Conservation (phyloP, 1,139 yeast species). For the Geotrichum candidum region DNA sequence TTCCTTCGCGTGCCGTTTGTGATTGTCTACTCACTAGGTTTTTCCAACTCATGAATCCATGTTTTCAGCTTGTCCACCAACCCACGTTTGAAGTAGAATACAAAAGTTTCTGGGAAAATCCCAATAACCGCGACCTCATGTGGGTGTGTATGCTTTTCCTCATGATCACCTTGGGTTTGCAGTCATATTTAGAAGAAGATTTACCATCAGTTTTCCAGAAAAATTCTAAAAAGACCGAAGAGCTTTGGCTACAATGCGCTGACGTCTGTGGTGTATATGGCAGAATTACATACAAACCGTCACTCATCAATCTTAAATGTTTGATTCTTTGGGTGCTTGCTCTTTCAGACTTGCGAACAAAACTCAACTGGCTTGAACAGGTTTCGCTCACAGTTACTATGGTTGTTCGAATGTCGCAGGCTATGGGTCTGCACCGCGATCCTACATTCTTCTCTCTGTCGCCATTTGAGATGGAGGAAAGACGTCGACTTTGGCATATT, state of each 20-base stretch:
- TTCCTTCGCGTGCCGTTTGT: slow-evolving; percentile 28
- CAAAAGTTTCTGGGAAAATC: slow-evolving; percentile 30
- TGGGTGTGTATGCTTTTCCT: slow-evolving; percentile 32
- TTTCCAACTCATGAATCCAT: slow-evolving; percentile 29
- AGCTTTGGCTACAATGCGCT: slow-evolving; percentile 29
- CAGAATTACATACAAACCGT: slow-evolving; percentile 30
- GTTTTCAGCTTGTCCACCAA: slow-evolving; percentile 29
- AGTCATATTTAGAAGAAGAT: slow-evolving; percentile 25
- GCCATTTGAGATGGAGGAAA: slow-evolving; percentile 31
- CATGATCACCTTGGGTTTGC: slow-evolving; percentile 29
- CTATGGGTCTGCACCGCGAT: slow-evolving; percentile 36
- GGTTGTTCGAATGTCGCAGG: slow-evolving; percentile 29
- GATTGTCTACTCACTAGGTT: slow-evolving; percentile 29
- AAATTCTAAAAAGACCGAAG: slow-evolving; percentile 25
- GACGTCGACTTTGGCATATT: slow-evolving; percentile 33
- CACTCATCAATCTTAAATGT: slow-evolving; percentile 30
- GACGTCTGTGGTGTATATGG: slow-evolving; percentile 31
- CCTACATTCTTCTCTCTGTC: slow-evolving; percentile 33
- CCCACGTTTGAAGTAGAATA: slow-evolving; percentile 29
- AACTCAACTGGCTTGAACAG: slow-evolving; percentile 27
- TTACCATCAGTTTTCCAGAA: slow-evolving; percentile 20
- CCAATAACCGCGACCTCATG: slow-evolving; percentile 29
- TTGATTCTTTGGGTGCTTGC: slow-evolving; percentile 30
- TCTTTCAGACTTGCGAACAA: slow-evolving; percentile 23
- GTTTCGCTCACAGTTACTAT: slow-evolving; percentile 31